Percentiles rank a stretch among this genome's conserved stretches.
phyloP scores from a whole-genome alignment of 2,329 filamentous ascomycete genomes.

The Leptographium flavum region DNA sequence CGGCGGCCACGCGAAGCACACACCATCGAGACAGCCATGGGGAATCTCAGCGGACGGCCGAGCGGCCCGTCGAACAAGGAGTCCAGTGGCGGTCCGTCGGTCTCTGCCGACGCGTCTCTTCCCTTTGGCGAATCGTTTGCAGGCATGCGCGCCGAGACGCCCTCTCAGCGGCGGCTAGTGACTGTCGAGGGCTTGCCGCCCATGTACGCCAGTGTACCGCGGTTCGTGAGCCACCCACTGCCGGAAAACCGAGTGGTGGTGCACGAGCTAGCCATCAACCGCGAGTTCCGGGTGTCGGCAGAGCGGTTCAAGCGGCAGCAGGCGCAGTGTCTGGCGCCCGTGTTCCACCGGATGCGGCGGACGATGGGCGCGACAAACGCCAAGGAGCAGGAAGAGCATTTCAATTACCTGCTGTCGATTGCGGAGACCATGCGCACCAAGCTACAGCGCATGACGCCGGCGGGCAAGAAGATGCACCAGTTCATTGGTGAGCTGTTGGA shows the following conservation, averaged over 20 bases:
- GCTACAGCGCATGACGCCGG: constrained; percentile 55
- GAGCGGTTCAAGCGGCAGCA: constrained; percentile 45
- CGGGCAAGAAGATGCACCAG: constrained; percentile 58
- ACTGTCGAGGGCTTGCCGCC: no score
- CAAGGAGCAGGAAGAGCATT: constrained; percentile 48
- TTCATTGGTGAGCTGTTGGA: constrained; percentile 66
- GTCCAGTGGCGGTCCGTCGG: not conserved
- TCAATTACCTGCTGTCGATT: constrained; percentile 55
- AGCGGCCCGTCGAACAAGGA: no score
- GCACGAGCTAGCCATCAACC: constrained; percentile 69
- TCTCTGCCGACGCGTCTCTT: not conserved
- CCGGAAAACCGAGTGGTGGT: constrained; percentile 63
- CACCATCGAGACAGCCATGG: constrained; percentile 22
- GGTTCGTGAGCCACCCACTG: constrained; percentile 29
- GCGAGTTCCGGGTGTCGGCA: constrained; percentile 57
- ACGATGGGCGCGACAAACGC: constrained; percentile 53
- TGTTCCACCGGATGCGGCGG: constrained; percentile 44
- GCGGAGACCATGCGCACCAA: constrained; percentile 58
- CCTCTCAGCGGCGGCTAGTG: no score
- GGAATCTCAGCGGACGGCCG: constrained; percentile 20
- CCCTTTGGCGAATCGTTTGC: constrained; percentile 1
- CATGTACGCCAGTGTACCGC: no score
- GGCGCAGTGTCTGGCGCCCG: constrained; percentile 29
- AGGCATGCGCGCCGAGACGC: not conserved
- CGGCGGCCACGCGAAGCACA: constrained; percentile 53